A percentile compares a stretch with the other conserved stretches of the same genome.
Evolutionary conservation across 352 stramenopile species (phyloP).

Genomic region (Thalassiosira pacifica): DNA sequence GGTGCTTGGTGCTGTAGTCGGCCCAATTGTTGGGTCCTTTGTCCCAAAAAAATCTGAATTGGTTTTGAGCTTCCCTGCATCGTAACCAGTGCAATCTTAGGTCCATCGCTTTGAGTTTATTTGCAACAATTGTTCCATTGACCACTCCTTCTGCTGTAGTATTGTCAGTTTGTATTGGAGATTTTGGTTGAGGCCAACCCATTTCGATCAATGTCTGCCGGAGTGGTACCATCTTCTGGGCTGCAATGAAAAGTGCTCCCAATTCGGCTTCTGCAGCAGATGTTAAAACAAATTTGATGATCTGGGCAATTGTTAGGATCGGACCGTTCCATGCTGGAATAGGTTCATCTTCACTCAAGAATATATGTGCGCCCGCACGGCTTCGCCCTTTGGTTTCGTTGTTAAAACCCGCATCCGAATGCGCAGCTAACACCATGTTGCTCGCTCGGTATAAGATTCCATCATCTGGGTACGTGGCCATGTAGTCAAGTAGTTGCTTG

Average conservation of each 20-base stretch:
- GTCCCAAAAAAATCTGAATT: neutral
- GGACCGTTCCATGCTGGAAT: neutral
- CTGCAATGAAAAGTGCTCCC: conserved; percentile 41
- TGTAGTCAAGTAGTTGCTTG: conserved; percentile 27
- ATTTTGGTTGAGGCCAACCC: neutral
- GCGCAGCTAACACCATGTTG: conserved; percentile 21
- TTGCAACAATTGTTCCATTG: neutral
- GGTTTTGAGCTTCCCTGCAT: neutral
- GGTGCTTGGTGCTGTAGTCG: neutral
- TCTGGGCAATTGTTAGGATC: neutral
- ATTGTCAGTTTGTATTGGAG: conserved; percentile 7
- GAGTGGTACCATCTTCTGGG: conserved; percentile 26
- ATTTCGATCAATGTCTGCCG: conserved; percentile 44
- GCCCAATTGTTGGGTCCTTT: neutral
- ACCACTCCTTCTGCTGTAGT: neutral
- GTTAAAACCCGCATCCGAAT: conserved; percentile 32
- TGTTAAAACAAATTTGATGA: conserved; percentile 17
- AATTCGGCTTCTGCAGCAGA: conserved; percentile 57
- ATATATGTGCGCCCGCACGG: conserved; percentile 11
- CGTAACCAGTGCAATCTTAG: no score
- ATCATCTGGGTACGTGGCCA: conserved; percentile 37
- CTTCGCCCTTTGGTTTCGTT: neutral
- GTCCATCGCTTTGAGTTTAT: neutral
- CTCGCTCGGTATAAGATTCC: conserved; percentile 7
- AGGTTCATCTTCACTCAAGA: neutral